Percentiles rank a stretch among this genome's conserved stretches.
These are phyloP conservation scores for Boletus sensibilis DNA, from an alignment of 768 basidiomycete species.

Conservation along the genomic window DNA sequence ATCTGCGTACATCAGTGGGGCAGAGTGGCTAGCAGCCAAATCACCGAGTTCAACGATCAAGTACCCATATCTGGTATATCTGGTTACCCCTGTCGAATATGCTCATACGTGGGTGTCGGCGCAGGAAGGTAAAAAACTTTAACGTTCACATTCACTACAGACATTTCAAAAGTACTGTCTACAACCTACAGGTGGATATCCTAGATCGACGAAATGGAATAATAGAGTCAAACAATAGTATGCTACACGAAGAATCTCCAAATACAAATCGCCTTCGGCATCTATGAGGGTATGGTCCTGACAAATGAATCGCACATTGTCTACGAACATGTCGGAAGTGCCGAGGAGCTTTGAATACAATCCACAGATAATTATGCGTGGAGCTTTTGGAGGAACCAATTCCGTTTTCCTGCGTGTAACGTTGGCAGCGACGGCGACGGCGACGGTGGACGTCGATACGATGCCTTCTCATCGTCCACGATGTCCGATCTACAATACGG, in stretches of 20 bases:
- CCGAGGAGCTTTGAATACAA: not conserved
- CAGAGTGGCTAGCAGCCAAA: not conserved
- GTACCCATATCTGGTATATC: not conserved
- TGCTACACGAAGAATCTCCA: not conserved
- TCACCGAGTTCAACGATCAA: not conserved
- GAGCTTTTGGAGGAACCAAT: conserved; percentile 19
- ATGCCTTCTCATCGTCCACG: conserved; percentile 16
- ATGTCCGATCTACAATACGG: conserved; percentile 30
- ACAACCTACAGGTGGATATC: not conserved
- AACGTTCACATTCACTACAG: not conserved
- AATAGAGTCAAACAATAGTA: not conserved
- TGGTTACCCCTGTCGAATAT: not conserved
- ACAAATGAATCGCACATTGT: too few relatives aligned
- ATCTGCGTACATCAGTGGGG: not conserved
- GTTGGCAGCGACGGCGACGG: not conserved
- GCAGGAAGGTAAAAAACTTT: not conserved
- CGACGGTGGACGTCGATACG: not conserved
- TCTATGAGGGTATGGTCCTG: not conserved
- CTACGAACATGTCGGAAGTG: not conserved
- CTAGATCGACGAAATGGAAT: not conserved
- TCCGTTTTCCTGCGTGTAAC: conserved; percentile 1
- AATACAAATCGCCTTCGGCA: not conserved
- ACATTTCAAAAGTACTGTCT: not conserved
- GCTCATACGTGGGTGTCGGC: not conserved
- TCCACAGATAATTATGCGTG: not conserved